phyloP scores from a whole-genome alignment of 495 filamentous ascomycete genomes.

The Penicillium paxilli region DNA sequence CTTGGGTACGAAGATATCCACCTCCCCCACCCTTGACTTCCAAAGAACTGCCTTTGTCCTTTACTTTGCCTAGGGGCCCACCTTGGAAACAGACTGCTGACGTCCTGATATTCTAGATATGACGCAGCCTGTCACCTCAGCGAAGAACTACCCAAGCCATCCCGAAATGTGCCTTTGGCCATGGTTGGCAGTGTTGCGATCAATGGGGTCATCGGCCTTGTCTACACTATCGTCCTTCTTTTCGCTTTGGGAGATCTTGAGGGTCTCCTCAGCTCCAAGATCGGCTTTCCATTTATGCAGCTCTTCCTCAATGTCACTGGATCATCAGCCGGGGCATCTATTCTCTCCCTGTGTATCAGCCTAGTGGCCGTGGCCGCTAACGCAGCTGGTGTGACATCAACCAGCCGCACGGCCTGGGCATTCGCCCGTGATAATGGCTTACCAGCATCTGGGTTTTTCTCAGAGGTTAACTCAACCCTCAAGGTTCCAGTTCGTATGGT shows the following conservation, averaged over 20 bases:
- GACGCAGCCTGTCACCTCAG: constrained; percentile 34
- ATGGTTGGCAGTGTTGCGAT: constrained; percentile 43
- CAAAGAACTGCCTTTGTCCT: too few relatives aligned
- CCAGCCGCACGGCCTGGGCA: constrained; percentile 26
- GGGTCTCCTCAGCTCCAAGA: constrained; percentile 24
- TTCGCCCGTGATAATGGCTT: constrained; percentile 22
- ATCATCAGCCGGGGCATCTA: constrained; percentile 35
- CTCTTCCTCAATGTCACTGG: constrained; percentile 38
- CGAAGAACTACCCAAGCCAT: constrained; percentile 32
- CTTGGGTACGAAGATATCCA: constrained; percentile 19
- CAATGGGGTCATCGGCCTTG: constrained; percentile 43
- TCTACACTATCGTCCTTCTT: constrained; percentile 42
- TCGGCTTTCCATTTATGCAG: constrained; percentile 48
- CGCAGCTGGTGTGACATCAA: constrained; percentile 21
- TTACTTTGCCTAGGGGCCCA: too few relatives aligned
- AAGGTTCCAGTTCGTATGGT: constrained; percentile 26
- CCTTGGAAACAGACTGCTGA: background rate
- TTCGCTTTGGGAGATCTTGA: constrained; percentile 45
- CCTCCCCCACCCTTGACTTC: too few relatives aligned
- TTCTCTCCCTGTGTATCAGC: constrained; percentile 19
- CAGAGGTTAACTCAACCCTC: constrained; percentile 11
- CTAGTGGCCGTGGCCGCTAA: constrained; percentile 22
- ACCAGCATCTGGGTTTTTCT: constrained; percentile 15
- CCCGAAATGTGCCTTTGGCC: constrained; percentile 37
- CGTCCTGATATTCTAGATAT: constrained; percentile 11